Conservation (phyloP, 108 stramenopile species). For the Skeletonema menzelii region DNA sequence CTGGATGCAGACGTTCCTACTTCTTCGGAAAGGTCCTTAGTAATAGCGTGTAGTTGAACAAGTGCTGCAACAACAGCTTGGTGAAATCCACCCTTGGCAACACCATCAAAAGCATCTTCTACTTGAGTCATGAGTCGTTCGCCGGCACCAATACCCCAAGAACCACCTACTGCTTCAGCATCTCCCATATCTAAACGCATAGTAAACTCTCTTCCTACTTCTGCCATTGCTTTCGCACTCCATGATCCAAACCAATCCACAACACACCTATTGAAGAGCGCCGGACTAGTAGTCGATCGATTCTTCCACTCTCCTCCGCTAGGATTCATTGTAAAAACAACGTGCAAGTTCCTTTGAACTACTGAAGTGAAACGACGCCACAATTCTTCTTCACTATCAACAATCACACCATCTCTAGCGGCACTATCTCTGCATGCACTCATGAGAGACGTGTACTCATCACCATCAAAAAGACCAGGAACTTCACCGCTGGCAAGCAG, state of each 20-base stretch:
- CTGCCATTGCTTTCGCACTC: conserved; percentile 90
- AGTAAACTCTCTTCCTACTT: conserved; percentile 84
- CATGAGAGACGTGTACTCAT: conserved; percentile 93
- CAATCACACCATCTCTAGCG: conserved; percentile 78
- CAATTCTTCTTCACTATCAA: conserved; percentile 95
- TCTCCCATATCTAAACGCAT: conserved; percentile 83
- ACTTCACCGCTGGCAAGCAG: conserved; percentile 99
- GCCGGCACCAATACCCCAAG: conserved; percentile 83
- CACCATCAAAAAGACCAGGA: conserved; percentile 99
- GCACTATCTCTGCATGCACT: conserved; percentile 88
- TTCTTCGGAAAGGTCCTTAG: conserved; percentile 71
- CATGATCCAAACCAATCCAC: conserved; percentile 99
- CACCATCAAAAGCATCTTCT: conserved; percentile 66
- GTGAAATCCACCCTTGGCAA: conserved; percentile 57
- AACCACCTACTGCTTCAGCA: conserved; percentile 78
- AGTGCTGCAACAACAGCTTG: conserved; percentile 96
- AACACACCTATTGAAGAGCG: conserved; percentile 99
- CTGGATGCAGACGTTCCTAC: conserved; percentile 52
- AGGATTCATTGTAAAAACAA: conserved; percentile 99
- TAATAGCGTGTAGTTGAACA: conserved; percentile 84
- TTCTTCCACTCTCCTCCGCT: conserved; percentile 91
- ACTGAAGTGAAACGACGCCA: conserved; percentile 87
- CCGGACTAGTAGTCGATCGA: conserved; percentile 97
- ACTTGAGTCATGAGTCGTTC: conserved; percentile 70
- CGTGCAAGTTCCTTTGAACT: conserved; percentile 97